Evolutionary conservation across 192 early-diverging fungal species (phyloP), one percentile per base, ranked within the genome.

Genomic region (Martensiomyces pterosporus): DNA sequence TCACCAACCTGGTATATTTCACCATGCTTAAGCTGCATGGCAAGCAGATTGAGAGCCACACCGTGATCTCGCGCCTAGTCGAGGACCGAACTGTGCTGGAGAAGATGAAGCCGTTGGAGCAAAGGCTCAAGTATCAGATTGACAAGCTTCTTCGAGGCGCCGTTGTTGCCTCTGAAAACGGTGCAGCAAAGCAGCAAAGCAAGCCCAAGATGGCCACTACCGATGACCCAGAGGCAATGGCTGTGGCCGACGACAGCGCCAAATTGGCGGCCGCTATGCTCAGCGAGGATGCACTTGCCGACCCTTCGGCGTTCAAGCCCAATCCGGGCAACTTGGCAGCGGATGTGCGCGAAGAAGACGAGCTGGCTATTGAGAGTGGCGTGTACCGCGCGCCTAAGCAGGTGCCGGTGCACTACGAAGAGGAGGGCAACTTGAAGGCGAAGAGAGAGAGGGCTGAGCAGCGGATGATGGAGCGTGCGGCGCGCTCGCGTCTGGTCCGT

Each of bases 61-160:
- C 78, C 0, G 82, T 78, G 16, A 59, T 96, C 9, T 53, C 77
- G 26, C 50, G 78, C 2, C 67, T 99, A 26, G 78, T 94, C 3
- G 87, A 91, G 62, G 70, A 86, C 21, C 79, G 93, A 14, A 83
- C 86, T 2, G 78, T 93, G n/a, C 60, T 99, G 25, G 96, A 98
- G 57, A 89, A 89, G 64, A 90, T 92, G 61, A 87, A 87, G 56
- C 96, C 96, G 0, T 67, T 98, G 18, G 96, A 98, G 75, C 82
- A 81, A 43, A 88, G 93, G 51, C 80, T 98, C 39, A 92, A 92
- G 69, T 97, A 95, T 75, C 96, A 95, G 76, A 92, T 97, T 55
- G 92, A 96, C 64, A 96, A 97, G 70, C 78, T 98, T 18, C 80
- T 96, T 24, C 77, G 82, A 33, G 65, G 76, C 12, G 81, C 89